Base-by-base conservation (phyloP, 495 filamentous ascomycete genomes). In the Penicillium coprophilum region DNA sequence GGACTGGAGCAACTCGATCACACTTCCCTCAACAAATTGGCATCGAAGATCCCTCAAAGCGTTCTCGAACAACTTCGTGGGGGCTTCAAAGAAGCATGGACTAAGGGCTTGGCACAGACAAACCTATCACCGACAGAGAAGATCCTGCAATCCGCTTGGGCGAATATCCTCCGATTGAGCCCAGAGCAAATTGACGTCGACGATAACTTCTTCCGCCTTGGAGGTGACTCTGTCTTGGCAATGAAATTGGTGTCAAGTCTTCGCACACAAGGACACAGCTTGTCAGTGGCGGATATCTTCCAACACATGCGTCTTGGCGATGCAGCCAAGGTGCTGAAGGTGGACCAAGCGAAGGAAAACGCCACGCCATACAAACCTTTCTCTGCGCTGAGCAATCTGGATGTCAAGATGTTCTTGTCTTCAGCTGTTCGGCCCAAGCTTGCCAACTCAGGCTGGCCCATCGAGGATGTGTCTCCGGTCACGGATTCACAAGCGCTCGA, bases 281-380 rank as follows among this genome's bases (percentile, higher is more conserved):
- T 79, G 48, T 65, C 65, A 1, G 74, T 77, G 11, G 72, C 76
- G 1, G 69, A 73, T 41, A 71, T 77, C 46, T 86, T 87, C 62
- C 72, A 74, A 43, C 59, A 75, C 61, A 75, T 75, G 71, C 71
- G 70, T 20, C 66, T 77, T 11, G 61, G 68, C 23, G 72, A 77
- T 59, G 68, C 68, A 1, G 74, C 74, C 7, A 65, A 57, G 28
- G 59, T 60, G 8, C 36, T 74, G 61, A 71, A 67, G 47, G 57
- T 71, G 1, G 63, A 58, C 27, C 62, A 67, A 23, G 49, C 43
- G 4, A 55, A 56, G 41, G 49, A 52, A 6, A 57, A 60, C 11
- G 47, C 39, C 2, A 49, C 58, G 44, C 12, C 59, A 5, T 74
- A 77, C 58, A 63, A 63, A 49, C 64, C 69, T 5, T 74, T 77